A percentile compares a stretch with the other conserved stretches of the same genome.
These are phyloP conservation scores for Pseudonitzschia delicatissima DNA, from an alignment of 108 stramenopile genomes.

Conservation along the genomic window DNA sequence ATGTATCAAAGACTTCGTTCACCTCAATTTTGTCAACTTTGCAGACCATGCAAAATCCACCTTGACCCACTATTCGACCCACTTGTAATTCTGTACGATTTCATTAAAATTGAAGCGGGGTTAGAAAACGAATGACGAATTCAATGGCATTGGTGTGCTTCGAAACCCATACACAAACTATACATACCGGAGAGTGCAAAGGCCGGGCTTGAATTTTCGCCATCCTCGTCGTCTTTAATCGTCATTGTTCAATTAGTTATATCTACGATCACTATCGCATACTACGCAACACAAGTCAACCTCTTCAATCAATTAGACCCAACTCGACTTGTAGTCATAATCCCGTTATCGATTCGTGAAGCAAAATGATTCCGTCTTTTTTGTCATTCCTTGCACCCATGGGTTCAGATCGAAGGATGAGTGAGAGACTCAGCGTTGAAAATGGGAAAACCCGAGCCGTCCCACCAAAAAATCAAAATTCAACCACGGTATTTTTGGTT, in stretches of 20 bases:
- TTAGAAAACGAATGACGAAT: not conserved
- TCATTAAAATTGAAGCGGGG: not conserved
- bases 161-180: not conserved
- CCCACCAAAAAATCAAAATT: too few species aligned
- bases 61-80: conserved; percentile 67
- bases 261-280: not conserved
- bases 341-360: too few species aligned
- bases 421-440: too few species aligned
- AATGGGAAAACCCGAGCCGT: too few species aligned
- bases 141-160: not conserved
- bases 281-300: not conserved
- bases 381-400: too few species aligned
- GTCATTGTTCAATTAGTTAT: not conserved
- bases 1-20: conserved; percentile 70
- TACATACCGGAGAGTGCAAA: conserved; percentile 9
- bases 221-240: not conserved
- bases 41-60: conserved; percentile 73
- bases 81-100: conserved; percentile 47
- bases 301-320: not conserved
- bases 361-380: too few species aligned
- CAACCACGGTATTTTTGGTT: too few species aligned
- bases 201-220: not conserved
- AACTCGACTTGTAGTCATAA: too few species aligned
- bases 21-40: conserved; percentile 60
- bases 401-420: too few species aligned